Conservation (phyloP, 495 filamentous ascomycete species). For the Trichoderma reesei region DNA sequence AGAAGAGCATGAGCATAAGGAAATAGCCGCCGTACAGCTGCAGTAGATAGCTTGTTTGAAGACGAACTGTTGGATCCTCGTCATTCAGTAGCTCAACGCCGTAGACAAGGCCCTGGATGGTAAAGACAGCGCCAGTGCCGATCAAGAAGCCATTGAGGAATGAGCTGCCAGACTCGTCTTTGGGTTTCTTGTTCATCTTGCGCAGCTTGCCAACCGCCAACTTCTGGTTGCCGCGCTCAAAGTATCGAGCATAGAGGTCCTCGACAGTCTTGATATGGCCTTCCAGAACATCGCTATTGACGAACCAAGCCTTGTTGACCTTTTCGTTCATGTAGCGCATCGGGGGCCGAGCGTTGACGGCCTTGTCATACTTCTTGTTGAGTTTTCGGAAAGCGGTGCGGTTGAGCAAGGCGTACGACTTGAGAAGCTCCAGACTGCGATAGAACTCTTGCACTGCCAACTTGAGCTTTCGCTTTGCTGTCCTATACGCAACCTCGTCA, state of each 20-base stretch:
- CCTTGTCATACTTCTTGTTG: conserved; percentile 98
- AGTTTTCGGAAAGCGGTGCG: conserved; percentile 91
- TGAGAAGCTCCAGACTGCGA: conserved; percentile 79
- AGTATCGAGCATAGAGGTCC: conserved; percentile 86
- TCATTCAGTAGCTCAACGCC: conserved; percentile 42
- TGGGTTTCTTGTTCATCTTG: conserved; percentile 46
- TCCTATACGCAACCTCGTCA: conserved; percentile 63
- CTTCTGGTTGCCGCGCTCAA: conserved; percentile 84
- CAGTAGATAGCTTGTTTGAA: conserved; percentile 63
- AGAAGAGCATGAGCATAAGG: conserved; percentile 60
- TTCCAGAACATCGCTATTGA: conserved; percentile 72
- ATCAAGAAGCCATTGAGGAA: conserved; percentile 76
- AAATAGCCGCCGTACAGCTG: conserved; percentile 85
- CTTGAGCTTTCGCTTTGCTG: conserved; percentile 85
- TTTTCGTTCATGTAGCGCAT: conserved; percentile 84
- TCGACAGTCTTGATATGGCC: conserved; percentile 67
- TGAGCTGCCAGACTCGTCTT: conserved; percentile 61
- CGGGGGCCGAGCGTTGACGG: conserved; percentile 63
- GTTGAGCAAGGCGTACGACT: conserved; percentile 82
- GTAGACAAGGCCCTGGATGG: conserved; percentile 63
- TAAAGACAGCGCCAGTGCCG: conserved; percentile 63
- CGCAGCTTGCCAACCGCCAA: conserved; percentile 78
- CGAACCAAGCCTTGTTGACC: conserved; percentile 84
- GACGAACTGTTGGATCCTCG: conserved; percentile 33
- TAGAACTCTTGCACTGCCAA: conserved; percentile 86